Evolutionary conservation across 495 filamentous ascomycete genomes (phyloP).

Genomic region (Polyplosphaeria fusca): DNA sequence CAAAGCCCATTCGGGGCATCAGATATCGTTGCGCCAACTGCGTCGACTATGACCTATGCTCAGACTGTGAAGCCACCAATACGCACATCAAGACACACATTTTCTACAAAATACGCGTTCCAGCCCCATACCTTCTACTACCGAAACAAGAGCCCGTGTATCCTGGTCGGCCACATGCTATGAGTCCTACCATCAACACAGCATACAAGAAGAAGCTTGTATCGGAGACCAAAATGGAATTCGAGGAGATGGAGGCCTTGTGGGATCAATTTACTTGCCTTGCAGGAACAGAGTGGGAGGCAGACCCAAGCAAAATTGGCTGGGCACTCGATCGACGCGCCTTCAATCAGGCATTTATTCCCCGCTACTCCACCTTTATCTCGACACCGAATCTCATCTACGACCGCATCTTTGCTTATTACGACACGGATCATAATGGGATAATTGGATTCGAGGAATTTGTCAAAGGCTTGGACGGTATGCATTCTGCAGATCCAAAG

Average conservation of each 20-base stretch:
- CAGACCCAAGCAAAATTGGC: constrained; percentile 71
- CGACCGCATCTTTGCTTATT: constrained; percentile 94
- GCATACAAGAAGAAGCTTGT: constrained; percentile 60
- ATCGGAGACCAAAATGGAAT: constrained; percentile 72
- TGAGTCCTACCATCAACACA: constrained; percentile 61
- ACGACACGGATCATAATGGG: constrained; percentile 83
- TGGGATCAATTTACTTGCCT: constrained; percentile 96
- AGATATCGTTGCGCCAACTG: constrained; percentile 92
- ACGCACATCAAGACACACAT: constrained; percentile 92
- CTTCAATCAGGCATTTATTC: constrained; percentile 86
- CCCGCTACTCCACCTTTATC: constrained; percentile 69
- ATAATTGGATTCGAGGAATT: constrained; percentile 95
- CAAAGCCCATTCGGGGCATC: constrained; percentile 83
- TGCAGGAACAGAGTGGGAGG: constrained; percentile 78
- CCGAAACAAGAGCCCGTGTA: constrained; percentile 51
- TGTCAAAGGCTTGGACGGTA: constrained; percentile 73
- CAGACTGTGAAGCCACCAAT: constrained; percentile 45
- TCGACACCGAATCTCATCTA: constrained; percentile 84
- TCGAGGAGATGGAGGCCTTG: constrained; percentile 80
- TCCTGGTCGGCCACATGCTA: constrained; percentile 74
- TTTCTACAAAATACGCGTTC: constrained; percentile 87
- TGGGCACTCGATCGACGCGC: constrained; percentile 87
- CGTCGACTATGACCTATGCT: constrained; percentile 69
- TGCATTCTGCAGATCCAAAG: constrained; percentile 53
- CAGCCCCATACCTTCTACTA: constrained; percentile 60